Evolutionary conservation across 1,139 yeast genomes (phyloP).

Genomic region (Petasospora rhodanensis): DNA sequence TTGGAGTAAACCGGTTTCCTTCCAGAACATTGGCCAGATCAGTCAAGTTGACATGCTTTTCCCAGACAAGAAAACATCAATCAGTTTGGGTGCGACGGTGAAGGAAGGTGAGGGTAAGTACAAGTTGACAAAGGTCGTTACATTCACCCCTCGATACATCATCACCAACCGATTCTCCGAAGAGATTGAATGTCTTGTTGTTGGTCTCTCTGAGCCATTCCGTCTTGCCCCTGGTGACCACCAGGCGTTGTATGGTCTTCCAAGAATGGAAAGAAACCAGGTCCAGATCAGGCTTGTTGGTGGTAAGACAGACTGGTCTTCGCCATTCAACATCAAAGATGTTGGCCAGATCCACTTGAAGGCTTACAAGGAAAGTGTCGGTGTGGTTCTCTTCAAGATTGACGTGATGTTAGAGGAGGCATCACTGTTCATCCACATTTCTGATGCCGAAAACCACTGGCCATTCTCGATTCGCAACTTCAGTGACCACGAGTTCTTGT

Average conservation of each 20-base stretch:
- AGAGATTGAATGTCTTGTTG: conserved; percentile 61
- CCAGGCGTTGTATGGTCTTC: conserved; percentile 63
- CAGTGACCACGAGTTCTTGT: conserved; percentile 75
- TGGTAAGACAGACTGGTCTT: conserved; percentile 68
- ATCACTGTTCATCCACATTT: conserved; percentile 70
- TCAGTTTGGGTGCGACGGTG: conserved; percentile 70
- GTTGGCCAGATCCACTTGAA: conserved; percentile 79
- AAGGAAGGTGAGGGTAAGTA: conserved; percentile 88
- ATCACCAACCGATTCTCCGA: conserved; percentile 58
- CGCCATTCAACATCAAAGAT: conserved; percentile 81
- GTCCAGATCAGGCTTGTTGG: conserved; percentile 48
- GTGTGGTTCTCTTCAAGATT: conserved; percentile 66
- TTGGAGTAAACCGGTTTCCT: conserved; percentile 75
- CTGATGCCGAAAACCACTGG: conserved; percentile 77
- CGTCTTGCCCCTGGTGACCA: conserved; percentile 45
- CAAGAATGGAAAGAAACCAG: conserved; percentile 34
- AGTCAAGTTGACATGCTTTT: conserved; percentile 61
- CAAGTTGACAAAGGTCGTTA: conserved; percentile 69
- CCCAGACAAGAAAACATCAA: conserved; percentile 57
- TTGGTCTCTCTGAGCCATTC: conserved; percentile 51
- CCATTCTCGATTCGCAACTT: conserved; percentile 90
- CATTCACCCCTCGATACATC: conserved; percentile 79
- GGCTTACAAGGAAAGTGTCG: conserved; percentile 54
- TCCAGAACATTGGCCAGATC: conserved; percentile 87
- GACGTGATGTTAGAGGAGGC: conserved; percentile 77